Evolutionary conservation across 768 basidiomycete species (phyloP).

Genomic region (Russula sp.): DNA sequence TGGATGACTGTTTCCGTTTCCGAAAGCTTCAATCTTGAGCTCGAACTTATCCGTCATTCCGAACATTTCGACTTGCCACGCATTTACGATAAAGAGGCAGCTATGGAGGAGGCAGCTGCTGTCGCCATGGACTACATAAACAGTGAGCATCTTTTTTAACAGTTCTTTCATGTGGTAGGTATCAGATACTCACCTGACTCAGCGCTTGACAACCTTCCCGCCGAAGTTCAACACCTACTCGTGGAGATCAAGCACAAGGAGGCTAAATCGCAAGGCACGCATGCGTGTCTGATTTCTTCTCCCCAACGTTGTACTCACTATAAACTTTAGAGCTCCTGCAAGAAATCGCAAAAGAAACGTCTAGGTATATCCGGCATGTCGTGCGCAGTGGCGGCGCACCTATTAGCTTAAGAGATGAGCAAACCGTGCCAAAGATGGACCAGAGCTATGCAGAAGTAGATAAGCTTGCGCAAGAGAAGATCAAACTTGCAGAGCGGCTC

Average conservation of each 20-base stretch:
- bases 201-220: constrained; percentile 48
- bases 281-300: background rate
- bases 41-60: background rate
- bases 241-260: constrained; percentile 45
- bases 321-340: constrained; percentile 35
- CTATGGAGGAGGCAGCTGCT: constrained; percentile 43
- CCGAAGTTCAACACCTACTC: constrained; percentile 43
- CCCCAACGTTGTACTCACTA: background rate
- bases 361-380: constrained; percentile 41
- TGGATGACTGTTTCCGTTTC: no score
- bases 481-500: constrained; percentile 39
- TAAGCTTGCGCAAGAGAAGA: constrained; percentile 39
- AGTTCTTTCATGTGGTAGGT: background rate
- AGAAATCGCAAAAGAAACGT: constrained; percentile 41
- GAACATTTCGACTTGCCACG: background rate
- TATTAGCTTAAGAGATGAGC: constrained; percentile 32
- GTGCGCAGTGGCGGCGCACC: constrained; percentile 30
- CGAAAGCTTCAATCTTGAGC: background rate
- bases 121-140: constrained; percentile 46
- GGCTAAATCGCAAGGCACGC: constrained; percentile 36
- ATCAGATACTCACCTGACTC: background rate
- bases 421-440: constrained; percentile 34
- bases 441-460: constrained; percentile 30
- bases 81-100: background rate
- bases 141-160: constrained; percentile 32